Evolutionary conservation across 495 filamentous ascomycete species (phyloP).

Genomic region (Podospora appendiculata): DNA sequence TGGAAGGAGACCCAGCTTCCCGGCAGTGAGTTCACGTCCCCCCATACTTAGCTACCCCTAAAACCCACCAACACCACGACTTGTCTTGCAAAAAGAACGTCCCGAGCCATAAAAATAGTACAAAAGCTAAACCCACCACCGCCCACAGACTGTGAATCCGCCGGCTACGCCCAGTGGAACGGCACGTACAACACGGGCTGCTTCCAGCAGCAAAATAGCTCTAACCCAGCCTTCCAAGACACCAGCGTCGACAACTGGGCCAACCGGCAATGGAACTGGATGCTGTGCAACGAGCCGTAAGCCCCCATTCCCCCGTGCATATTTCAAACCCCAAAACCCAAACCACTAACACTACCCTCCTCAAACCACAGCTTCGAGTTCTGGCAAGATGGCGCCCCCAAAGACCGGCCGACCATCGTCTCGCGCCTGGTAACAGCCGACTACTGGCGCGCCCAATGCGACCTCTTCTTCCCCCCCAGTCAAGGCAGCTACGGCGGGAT

Average conservation of each 20-base stretch:
- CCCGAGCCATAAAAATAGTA: background rate
- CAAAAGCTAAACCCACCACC: background rate
- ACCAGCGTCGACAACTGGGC: slow-evolving; percentile 38
- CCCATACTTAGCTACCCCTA: no score
- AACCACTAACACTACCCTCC: background rate
- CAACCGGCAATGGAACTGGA: slow-evolving; percentile 57
- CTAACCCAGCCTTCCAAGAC: slow-evolving; percentile 51
- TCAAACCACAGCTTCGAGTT: slow-evolving; percentile 24
- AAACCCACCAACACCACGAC: no score
- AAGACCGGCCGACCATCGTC: slow-evolving; percentile 34
- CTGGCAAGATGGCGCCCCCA: slow-evolving; percentile 43
- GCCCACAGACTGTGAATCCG: slow-evolving; percentile 11
- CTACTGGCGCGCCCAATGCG: slow-evolving; percentile 56
- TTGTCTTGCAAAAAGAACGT: no score
- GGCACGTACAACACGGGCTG: slow-evolving; percentile 42
- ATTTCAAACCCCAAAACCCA: background rate
- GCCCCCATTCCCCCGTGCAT: background rate
- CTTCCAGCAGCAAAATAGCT: slow-evolving; percentile 50
- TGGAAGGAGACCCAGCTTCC: slow-evolving; percentile 41
- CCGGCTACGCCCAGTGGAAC: slow-evolving; percentile 38
- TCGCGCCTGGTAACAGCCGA: slow-evolving; percentile 47
- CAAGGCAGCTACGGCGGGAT: slow-evolving; percentile 45
- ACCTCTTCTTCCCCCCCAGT: slow-evolving; percentile 49
- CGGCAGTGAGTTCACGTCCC: slow-evolving; percentile 11
- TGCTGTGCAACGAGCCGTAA: slow-evolving; percentile 58